Conservation (phyloP, 495 filamentous ascomycete species). For the Chaetomidium leptoderma region DNA sequence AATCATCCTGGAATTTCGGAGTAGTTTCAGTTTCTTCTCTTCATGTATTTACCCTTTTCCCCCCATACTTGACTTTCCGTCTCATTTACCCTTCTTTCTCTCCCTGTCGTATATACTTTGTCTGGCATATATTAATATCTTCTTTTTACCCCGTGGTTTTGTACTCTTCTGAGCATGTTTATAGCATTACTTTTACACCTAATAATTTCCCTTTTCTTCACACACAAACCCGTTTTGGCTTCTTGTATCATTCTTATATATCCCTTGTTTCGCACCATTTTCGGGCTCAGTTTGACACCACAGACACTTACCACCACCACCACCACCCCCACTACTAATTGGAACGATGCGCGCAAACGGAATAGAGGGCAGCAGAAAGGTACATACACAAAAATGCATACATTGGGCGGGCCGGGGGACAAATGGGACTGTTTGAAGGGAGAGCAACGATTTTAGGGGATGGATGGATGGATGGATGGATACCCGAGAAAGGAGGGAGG, state of each 20-base stretch:
- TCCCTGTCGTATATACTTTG: neutral
- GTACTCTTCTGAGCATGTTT: neutral
- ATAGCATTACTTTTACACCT: neutral
- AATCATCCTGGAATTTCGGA: neutral
- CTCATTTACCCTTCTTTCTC: neutral
- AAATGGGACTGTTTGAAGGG: too few species aligned
- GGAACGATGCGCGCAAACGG: neutral
- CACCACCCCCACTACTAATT: neutral
- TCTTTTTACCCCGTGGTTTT: too few species aligned
- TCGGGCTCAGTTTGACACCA: too few species aligned
- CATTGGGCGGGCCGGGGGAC: too few species aligned
- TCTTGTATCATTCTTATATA: too few species aligned
- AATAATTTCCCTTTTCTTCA: neutral
- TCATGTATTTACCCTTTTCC: constrained; percentile 5
- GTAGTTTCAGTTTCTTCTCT: constrained; percentile 5
- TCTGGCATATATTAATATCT: neutral
- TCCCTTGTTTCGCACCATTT: too few species aligned
- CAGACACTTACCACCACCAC: too few species aligned
- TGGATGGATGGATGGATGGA: too few species aligned
- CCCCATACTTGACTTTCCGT: neutral
- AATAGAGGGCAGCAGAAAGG: neutral
- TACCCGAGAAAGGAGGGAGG: too few species aligned
- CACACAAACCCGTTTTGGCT: too few species aligned
- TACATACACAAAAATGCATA: neutral
- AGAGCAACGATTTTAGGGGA: neutral